Evolutionary conservation across 495 filamentous ascomycete species (phyloP), one percentile per base, ranked within the genome.

Genomic region (Hyphodiscus hymeniophilus): DNA sequence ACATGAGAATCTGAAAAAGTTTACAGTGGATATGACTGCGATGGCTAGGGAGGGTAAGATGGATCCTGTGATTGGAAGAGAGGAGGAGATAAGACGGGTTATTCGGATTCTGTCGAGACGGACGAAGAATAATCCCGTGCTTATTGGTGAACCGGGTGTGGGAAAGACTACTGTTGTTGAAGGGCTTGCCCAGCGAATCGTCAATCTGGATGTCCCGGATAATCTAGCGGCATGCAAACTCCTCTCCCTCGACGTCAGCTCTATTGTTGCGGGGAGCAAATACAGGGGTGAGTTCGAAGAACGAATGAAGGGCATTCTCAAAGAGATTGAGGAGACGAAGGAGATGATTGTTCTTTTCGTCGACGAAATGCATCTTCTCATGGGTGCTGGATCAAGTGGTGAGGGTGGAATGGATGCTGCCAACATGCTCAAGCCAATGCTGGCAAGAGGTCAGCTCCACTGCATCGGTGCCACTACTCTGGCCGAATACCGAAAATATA

Each of bases 331-430:
- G 45, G 86, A 96, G 44, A 89, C 89, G n/a, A 89, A 91, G 61
- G 89, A 98, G 22, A 95, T 87, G 71, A 95, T 98, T 48, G 81
- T 98, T 39, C 79, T 98, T 23, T 98, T 98, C 55, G 90, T 98
- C 52, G 92, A 98, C 60, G 92, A 98, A 60, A 98, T 98, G 41
- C 92, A 98, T 70, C 77, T 98, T 15, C 79, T 98, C 45, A 98
- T 98, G 92, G 92, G 92, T 30, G 92, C 92, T 49, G 92, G 92
- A 32, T 77, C 87, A 24, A 85, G 81, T 48, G 92, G 92, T 38
- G 92, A 98, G 62, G 92, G 92, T 41, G 92, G 92, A 47, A 98
- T 98, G 92, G 92, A 98, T 58, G 94, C 92, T 21, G 92, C 92
- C 57, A 98, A 98, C 62, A 67, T 98, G 36, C 75, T 98, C 54